Evolutionary conservation across 1,139 yeast genomes (phyloP).

Genomic region (Suhomyces terraborum): DNA sequence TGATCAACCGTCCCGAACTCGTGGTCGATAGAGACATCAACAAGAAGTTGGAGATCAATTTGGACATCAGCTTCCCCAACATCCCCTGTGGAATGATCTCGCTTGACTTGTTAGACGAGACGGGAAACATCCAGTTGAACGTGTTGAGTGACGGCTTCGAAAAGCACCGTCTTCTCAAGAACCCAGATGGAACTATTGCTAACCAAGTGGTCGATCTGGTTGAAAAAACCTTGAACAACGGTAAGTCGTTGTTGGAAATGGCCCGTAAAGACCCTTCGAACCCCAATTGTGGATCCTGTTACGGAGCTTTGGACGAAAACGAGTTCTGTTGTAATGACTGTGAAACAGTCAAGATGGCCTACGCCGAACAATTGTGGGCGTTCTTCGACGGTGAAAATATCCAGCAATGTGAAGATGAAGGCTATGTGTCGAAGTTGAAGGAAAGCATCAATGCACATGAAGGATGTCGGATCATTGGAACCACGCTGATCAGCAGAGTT

Average conservation of each 20-base stretch:
- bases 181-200: conserved; percentile 26
- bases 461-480: conserved; percentile 87
- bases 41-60: conserved; percentile 69
- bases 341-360: conserved; percentile 77
- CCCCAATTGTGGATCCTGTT: conserved; percentile 80
- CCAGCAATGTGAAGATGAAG: conserved; percentile 88
- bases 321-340: conserved; percentile 84
- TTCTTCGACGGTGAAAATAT: conserved; percentile 85
- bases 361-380: conserved; percentile 79
- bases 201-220: conserved; percentile 31
- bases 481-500: conserved; percentile 77
- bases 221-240: conserved; percentile 26
- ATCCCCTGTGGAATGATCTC: conserved; percentile 73
- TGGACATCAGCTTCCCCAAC: conserved; percentile 80
- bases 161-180: conserved; percentile 59
- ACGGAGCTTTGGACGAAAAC: conserved; percentile 68
- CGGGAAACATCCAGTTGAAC: conserved; percentile 82
- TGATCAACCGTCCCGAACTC: conserved; percentile 75
- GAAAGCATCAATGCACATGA: conserved; percentile 58
- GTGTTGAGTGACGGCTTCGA: conserved; percentile 69
- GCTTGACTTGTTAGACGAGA: conserved; percentile 65
- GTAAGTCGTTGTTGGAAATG: conserved; percentile 32
- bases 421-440: conserved; percentile 65
- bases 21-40: conserved; percentile 87
- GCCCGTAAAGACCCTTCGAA: conserved; percentile 44